Evolutionary conservation across 768 basidiomycete genomes (phyloP), one percentile per base, ranked within the genome.

Genomic region (Tulasnella sp.): DNA sequence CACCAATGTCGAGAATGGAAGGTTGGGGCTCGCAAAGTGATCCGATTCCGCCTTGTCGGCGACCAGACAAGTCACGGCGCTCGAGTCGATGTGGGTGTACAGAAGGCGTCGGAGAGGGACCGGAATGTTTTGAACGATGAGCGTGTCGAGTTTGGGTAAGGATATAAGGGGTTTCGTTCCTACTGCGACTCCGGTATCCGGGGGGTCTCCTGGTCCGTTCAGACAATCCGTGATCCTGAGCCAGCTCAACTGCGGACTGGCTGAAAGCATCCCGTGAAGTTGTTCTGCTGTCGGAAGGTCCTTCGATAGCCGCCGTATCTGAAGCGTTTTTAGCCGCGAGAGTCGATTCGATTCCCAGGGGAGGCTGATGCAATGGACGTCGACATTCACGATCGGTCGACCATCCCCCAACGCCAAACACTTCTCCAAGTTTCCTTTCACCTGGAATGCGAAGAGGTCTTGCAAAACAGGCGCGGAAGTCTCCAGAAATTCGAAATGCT

Each of bases 281-380:
- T 72, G 71, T 32, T 29, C n/a, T 5, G 37, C 16, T 3, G 71
- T 37, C 15, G 71, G 71, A 26, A 72, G 37, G 39, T 72, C 44
- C 29, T 32, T 26, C 29, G 37, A 32, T 26, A 72, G 23, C 16
- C n/a, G 29, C 9, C 71, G 37, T 20, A 72, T 35, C 39, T 72
- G 71, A 11, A 72, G 15, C 37, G 71, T 32, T 16, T 40, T 35
- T 5, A 72, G 71, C 44, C 37, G 16, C 20, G 44, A 20, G 6
- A 72, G 44, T 23, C 71, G 71, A 42, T 42, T 37, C 37, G 71
- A 72, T 23, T 72, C 71, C 71, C 71, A 72, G 16, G 37, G 71
- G 7, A 72, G 71, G 71, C 71, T 46, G 71, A 35, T 37, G n/a
- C 29, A 40, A 37, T 40, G 29, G 71, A 35, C 29, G 20, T 72